Evolutionary conservation across 495 filamentous ascomycete genomes (phyloP).

Genomic region (Penicillium paxilli): DNA sequence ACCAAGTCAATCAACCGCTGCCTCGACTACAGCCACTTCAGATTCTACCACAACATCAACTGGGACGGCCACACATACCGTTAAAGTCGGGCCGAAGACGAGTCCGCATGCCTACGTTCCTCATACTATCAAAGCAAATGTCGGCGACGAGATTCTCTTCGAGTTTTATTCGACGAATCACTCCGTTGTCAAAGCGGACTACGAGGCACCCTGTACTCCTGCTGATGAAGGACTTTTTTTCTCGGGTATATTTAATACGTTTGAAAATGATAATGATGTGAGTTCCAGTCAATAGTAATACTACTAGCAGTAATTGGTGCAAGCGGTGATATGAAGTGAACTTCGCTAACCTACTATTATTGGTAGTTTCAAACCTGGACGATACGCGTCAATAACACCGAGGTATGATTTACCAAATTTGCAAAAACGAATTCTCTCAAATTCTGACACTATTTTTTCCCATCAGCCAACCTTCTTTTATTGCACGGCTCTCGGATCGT

Average conservation of each 20-base stretch:
- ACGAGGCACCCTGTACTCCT: slow-evolving; percentile 54
- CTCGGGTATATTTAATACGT: slow-evolving; percentile 33
- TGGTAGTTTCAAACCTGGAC: slow-evolving; percentile 36
- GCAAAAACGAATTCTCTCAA: not conserved
- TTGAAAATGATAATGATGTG: slow-evolving; percentile 29
- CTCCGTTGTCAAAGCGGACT: slow-evolving; percentile 60
- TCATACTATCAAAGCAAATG: slow-evolving; percentile 47
- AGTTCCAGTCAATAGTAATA: slow-evolving; percentile 33
- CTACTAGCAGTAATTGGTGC: too few relatives aligned
- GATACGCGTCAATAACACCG: slow-evolving; percentile 31
- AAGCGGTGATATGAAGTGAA: too few relatives aligned
- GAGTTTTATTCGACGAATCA: slow-evolving; percentile 64
- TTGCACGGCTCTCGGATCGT: slow-evolving; percentile 42
- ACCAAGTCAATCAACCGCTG: not conserved
- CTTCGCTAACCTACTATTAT: too few relatives aligned
- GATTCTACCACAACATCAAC: slow-evolving; percentile 15
- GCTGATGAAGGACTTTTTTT: slow-evolving; percentile 42
- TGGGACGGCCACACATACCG: slow-evolving; percentile 40
- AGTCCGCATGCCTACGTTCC: slow-evolving; percentile 52
- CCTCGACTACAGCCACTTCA: not conserved
- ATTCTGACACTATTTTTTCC: not conserved
- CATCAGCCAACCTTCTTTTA: slow-evolving; percentile 41
- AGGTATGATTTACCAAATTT: slow-evolving; percentile 19
- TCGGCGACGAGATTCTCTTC: slow-evolving; percentile 59
- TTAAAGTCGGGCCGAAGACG: slow-evolving; percentile 48